Evolutionary conservation across 2,329 filamentous ascomycete species (phyloP).

Genomic region (Nothophoma quercina): DNA sequence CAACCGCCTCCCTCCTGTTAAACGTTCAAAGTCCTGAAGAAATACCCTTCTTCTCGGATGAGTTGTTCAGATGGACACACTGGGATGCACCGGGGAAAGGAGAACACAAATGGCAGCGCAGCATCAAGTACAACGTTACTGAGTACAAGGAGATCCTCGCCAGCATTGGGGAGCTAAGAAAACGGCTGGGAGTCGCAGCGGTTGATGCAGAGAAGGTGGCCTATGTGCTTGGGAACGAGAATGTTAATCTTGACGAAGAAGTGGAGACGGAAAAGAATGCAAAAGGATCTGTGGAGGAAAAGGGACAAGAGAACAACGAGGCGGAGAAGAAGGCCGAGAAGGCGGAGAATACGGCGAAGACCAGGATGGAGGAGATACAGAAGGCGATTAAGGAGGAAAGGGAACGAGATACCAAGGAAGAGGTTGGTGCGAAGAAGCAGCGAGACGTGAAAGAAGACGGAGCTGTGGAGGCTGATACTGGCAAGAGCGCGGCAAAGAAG

Average conservation of each 20-base stretch:
- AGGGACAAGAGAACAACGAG: background rate
- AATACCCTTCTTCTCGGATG: conserved; percentile 81
- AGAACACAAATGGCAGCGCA: conserved; percentile 57
- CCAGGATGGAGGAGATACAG: background rate
- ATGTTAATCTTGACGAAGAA: conserved; percentile 20
- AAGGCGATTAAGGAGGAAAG: background rate
- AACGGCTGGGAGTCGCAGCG: conserved; percentile 53
- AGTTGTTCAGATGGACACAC: conserved; percentile 76
- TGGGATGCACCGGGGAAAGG: conserved; percentile 54
- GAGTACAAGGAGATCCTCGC: conserved; percentile 70
- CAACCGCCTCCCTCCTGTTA: conserved; percentile 78
- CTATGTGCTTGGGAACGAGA: conserved; percentile 67
- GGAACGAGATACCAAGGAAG: background rate
- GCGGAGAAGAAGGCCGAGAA: conserved; percentile 32
- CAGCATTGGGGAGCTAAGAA: conserved; percentile 36
- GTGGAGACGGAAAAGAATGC: background rate
- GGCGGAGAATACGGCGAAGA: conserved; percentile 24
- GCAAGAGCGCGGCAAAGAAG: conserved; percentile 8
- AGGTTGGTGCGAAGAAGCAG: too few species aligned
- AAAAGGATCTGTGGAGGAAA: background rate
- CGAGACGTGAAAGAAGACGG: background rate
- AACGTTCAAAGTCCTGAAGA: conserved; percentile 66
- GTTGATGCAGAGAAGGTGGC: conserved; percentile 74
- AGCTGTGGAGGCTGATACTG: too few species aligned
- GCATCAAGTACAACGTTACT: conserved; percentile 73